Evolutionary conservation across 169 alveolate genomes (phyloP).

Genomic region (Plasmodium vivax): DNA sequence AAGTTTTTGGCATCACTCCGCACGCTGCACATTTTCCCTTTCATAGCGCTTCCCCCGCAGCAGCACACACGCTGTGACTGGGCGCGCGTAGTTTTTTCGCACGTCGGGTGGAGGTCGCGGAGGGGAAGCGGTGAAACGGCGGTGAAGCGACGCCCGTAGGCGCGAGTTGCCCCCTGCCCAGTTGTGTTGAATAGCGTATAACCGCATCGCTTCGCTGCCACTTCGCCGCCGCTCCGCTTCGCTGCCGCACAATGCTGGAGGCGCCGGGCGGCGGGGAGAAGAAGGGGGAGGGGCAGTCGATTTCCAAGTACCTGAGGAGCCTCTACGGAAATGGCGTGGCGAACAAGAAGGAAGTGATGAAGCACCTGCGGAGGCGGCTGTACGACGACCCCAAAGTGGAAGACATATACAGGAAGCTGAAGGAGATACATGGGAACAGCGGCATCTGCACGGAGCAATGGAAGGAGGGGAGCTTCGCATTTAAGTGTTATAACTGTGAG

Average conservation of each 20-base stretch:
- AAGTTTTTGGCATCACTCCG: neutral
- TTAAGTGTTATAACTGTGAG: constrained; percentile 73
- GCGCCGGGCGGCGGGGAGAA: neutral
- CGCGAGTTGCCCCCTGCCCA: neutral
- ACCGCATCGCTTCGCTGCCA: neutral
- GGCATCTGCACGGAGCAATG: constrained; percentile 72
- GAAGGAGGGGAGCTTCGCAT: constrained; percentile 69
- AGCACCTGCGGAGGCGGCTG: constrained; percentile 22
- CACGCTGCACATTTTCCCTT: neutral
- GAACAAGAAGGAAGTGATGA: constrained; percentile 54
- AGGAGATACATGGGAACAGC: constrained; percentile 73
- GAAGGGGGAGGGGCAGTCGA: neutral
- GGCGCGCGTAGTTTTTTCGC: neutral
- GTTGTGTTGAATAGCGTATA: neutral
- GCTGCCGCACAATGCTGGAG: neutral
- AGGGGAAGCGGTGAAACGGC: neutral
- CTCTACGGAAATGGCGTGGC: constrained; percentile 50
- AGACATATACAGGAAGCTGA: constrained; percentile 33
- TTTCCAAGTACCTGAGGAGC: constrained; percentile 2
- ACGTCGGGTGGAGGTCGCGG: neutral
- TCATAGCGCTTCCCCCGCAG: neutral
- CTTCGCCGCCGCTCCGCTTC: neutral
- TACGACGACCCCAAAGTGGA: constrained; percentile 27
- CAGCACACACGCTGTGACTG: neutral
- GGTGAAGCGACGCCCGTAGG: neutral